phyloP scores from a whole-genome alignment of 1,284 basidiomycete species.

The Prillingera fragicola region DNA sequence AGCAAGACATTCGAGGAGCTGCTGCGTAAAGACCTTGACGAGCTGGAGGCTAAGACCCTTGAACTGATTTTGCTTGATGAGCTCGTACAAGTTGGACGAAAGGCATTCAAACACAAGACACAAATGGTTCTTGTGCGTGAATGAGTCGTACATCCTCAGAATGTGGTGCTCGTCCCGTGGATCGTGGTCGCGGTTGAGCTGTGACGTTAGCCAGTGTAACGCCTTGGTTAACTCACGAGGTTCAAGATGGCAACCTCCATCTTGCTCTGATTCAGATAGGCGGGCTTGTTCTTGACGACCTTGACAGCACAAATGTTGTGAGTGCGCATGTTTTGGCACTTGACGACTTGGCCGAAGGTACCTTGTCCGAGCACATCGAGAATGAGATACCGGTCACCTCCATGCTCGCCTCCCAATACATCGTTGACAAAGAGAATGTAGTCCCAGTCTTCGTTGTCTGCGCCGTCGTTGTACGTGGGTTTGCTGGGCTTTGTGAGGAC shows the following conservation, averaged over 20 bases:
- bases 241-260: conserved; percentile 99
- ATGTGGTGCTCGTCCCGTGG: conserved; percentile 95
- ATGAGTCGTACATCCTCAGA: conserved; percentile 86
- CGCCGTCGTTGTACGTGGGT: conserved; percentile 85
- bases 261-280: conserved; percentile 99
- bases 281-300: conserved; percentile 99
- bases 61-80: conserved; percentile 99
- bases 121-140: conserved; percentile 93
- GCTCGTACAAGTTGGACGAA: conserved; percentile 95
- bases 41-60: conserved; percentile 93
- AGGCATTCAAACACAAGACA: conserved; percentile 97
- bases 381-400: conserved; percentile 88
- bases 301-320: conserved; percentile 98
- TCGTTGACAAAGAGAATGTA: conserved; percentile 98
- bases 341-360: conserved; percentile 98
- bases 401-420: conserved; percentile 79
- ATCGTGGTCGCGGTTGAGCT: conserved; percentile 90
- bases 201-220: conserved; percentile 13
- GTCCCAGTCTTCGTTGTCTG: conserved; percentile 94
- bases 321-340: conserved; percentile 99
- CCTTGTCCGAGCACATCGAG: conserved; percentile 97
- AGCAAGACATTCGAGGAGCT: conserved; percentile 85
- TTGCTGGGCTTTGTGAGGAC: conserved; percentile 95
- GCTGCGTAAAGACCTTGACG: conserved; percentile 95
- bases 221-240: conserved; percentile 58